Evolutionary conservation across 495 filamentous ascomycete species (phyloP).

Genomic region (Neurospora africana): DNA sequence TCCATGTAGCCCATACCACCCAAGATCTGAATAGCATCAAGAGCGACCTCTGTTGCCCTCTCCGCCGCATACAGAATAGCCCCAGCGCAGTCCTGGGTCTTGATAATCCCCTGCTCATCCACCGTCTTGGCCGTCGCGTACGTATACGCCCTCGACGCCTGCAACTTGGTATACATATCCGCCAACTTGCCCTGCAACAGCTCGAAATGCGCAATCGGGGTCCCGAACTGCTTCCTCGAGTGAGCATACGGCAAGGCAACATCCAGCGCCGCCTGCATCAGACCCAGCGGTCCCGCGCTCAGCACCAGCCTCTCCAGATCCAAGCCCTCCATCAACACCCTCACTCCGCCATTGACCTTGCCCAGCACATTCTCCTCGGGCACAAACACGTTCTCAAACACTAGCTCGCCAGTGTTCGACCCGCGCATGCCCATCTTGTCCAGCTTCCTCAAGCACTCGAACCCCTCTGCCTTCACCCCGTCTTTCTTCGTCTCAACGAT

Average conservation of each 20-base stretch:
- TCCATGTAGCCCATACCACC: slow-evolving; percentile 96
- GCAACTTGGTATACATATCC: slow-evolving; percentile 93
- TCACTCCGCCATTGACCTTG: slow-evolving; percentile 67
- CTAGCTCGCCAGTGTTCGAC: slow-evolving; percentile 88
- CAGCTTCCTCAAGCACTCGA: slow-evolving; percentile 80
- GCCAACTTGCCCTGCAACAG: slow-evolving; percentile 87
- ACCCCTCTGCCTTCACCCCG: slow-evolving; percentile 46
- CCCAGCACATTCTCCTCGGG: slow-evolving; percentile 75
- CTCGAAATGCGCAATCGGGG: slow-evolving; percentile 85
- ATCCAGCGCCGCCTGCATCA: slow-evolving; percentile 91
- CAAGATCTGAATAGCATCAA: slow-evolving; percentile 89
- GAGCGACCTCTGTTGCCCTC: slow-evolving; percentile 74
- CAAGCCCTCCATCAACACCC: slow-evolving; percentile 90
- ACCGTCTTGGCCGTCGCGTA: slow-evolving; percentile 64
- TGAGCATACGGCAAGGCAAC: slow-evolving; percentile 84
- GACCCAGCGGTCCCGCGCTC: slow-evolving; percentile 79
- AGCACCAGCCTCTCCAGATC: slow-evolving; percentile 91
- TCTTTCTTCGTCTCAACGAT: slow-evolving; percentile 54
- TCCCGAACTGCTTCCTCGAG: slow-evolving; percentile 76
- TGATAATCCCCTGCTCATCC: slow-evolving; percentile 58
- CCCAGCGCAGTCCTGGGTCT: slow-evolving; percentile 89
- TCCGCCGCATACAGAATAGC: slow-evolving; percentile 92
- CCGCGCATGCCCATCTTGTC: slow-evolving; percentile 99
- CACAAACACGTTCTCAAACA: slow-evolving; percentile 90
- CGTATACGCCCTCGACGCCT: slow-evolving; percentile 70